phyloP scores from a whole-genome alignment of 164 flowering plant species.

The Vitis amurensis region DNA sequence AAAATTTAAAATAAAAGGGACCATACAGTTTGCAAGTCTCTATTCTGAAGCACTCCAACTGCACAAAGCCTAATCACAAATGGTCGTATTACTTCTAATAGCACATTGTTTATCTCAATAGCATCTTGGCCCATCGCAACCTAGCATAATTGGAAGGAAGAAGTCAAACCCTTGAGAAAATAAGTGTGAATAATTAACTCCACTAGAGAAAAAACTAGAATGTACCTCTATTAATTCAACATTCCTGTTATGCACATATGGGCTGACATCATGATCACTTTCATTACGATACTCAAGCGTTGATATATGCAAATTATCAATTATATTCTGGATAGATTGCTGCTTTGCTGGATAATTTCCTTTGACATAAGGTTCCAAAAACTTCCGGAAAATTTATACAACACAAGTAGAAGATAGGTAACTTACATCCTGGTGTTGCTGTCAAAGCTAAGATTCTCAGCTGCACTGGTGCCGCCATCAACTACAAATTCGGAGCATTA shows the following conservation, averaged over 20 bases:
- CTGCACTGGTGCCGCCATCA: constrained; percentile 74
- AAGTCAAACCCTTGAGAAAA: neutral
- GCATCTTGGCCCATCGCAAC: constrained; percentile 85
- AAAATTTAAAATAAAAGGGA: neutral
- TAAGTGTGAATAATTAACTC: neutral
- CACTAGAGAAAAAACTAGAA: neutral
- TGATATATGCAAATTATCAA: constrained; percentile 80
- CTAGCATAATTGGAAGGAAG: constrained; percentile 34
- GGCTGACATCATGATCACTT: constrained; percentile 74
- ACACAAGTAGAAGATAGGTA: neutral
- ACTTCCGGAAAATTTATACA: neutral
- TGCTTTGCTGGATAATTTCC: constrained; percentile 62
- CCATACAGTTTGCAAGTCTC: constrained; percentile 70
- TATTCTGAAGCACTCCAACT: constrained; percentile 53
- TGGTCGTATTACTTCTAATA: constrained; percentile 63
- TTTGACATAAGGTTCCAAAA: constrained; percentile 18
- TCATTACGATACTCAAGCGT: constrained; percentile 87
- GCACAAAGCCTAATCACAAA: constrained; percentile 51
- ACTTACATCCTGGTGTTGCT: constrained; percentile 97
- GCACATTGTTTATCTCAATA: constrained; percentile 44
- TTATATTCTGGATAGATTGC: constrained; percentile 68
- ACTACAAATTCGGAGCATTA: constrained; percentile 39
- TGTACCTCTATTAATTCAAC: constrained; percentile 76
- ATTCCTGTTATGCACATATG: constrained; percentile 76
- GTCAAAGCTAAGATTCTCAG: constrained; percentile 88